Base-by-base conservation (phyloP, 768 basidiomycete genomes). In the Mycena vulgaris region DNA sequence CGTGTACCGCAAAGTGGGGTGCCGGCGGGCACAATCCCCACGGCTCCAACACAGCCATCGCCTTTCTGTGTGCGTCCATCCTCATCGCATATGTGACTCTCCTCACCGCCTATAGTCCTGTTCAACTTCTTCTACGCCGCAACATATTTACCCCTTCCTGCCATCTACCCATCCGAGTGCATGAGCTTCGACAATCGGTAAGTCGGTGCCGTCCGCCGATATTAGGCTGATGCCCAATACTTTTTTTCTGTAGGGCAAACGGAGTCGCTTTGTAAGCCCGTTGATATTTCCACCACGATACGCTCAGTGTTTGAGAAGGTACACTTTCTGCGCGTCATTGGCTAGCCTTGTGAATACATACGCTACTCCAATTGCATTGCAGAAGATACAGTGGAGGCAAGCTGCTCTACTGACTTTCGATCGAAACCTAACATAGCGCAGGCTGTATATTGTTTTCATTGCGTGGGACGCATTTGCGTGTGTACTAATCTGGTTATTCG, bases 101-200 rank as follows among this genome's bases (percentile, higher is more conserved):
- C 77, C 11, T 25, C 25, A 25, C 31, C 75, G 67, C 79, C 21
- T 58, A 27, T 35, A 85, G 84, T 89, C 81, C 71, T 90, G 25
- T 89, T 89, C 78, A 86, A 85, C 65, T 85, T 87, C 71, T 84
- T 87, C 61, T 89, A 82, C 77, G 86, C 84, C 39, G 83, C 88
- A 65, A 82, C 89, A 25, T 90, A 90, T 75, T 89, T 89, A 6
- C 89, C 89, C 13, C 83, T 91, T 28, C 90, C 90, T 77, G 89
- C 85, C 0, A 76, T 89, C 8, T 89, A 89, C 68, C 87, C 89
- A 5, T 84, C 85, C 23, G 89, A 90, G 71, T 87, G 86, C 73
- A 78, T 90, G 21, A 82, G 86, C 62, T 89, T 86, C 59, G 89
- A 87, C 47, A 86, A 88, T 33, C 85, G 83, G 84, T 83, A 71